Base-by-base conservation (phyloP, 371 early-diverging fungal genomes). In the Mortierella sp. region DNA sequence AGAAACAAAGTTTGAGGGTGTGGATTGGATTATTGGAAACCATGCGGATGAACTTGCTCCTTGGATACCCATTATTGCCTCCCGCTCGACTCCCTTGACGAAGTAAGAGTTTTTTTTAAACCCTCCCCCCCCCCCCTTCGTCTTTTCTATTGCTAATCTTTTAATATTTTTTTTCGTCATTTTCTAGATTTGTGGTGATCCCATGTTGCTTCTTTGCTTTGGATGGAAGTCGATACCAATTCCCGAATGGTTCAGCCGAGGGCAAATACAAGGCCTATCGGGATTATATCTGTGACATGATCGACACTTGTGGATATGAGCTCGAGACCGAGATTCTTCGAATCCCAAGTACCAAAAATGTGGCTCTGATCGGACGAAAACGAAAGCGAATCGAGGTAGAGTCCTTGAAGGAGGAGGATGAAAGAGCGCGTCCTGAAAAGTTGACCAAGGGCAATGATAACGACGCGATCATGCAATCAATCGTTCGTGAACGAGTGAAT, bases 31-130 rank as follows among this genome's bases (percentile, higher is more conserved):
- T 19, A 92, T 96, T 60, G 96, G 96, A 2, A 96, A 96, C 81
- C 97, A 96, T 73, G 92, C 96, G 14, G 97, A 96, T 75, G 96
- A 96, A 75, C 83, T 96, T 51, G 93, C 93, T 12, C 93, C 94
- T 44, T 96, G 97, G 96, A 89, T 93, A 46, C 94, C 95, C 21
- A 85, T 93, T 30, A 91, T 95, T 57, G 92, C 93, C 3, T 84
- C 90, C 3, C 85, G 85, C 53, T 90, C 93, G 47, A 82, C 85
- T 43, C 82, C 81, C 28, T 62, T 81, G 64, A 81, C 89, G 80
- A 86, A 87, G 89, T 89, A 84, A 79, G 19, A 53, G 48, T 46
- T 37, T 52, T 57, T 64, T 16, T 52, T n/a, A 29, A 23, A 52
- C 43, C 25, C 16, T n/a, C n/a, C n/a, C n/a, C n/a, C n/a, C n/a